These are phyloP conservation scores for Solanum hybrid DNA, from an alignment of 305 asterid genomes.

Conservation along the genomic window DNA sequence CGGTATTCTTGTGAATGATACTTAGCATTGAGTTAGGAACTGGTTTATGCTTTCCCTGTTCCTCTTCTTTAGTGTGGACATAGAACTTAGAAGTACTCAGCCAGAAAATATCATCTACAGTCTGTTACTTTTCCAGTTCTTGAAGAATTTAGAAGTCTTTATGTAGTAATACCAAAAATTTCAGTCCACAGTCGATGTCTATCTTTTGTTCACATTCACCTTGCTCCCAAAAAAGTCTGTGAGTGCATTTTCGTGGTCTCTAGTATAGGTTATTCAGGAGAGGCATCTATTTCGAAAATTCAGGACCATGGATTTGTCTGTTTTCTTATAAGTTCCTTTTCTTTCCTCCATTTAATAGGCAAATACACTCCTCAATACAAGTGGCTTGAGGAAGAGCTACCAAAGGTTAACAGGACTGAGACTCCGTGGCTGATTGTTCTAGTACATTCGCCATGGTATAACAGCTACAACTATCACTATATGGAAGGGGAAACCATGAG, in stretches of 20 bases:
- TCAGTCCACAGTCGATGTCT: neutral
- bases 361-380: conserved; percentile 70
- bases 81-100: neutral
- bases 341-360: conserved; percentile 22
- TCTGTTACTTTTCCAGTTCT: neutral
- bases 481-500: conserved; percentile 97
- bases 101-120: neutral
- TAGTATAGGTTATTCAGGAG: neutral
- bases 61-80: neutral
- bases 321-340: neutral
- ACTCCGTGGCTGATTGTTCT: conserved; percentile 89
- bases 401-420: conserved; percentile 65
- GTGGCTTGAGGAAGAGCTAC: conserved; percentile 67
- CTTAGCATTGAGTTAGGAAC: neutral
- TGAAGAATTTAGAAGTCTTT: neutral
- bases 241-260: neutral
- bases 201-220: neutral
- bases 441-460: conserved; percentile 83
- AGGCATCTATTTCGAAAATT: neutral
- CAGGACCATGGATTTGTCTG: neutral
- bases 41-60: neutral
- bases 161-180: neutral
- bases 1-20: neutral
- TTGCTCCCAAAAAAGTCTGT: neutral
- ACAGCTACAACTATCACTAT: conserved; percentile 69